A percentile compares a stretch with the other conserved stretches of the same genome.
These are phyloP conservation scores for Hymenoscyphus salicellus DNA, from an alignment of 2,329 filamentous ascomycete genomes.

Conservation along the genomic window DNA sequence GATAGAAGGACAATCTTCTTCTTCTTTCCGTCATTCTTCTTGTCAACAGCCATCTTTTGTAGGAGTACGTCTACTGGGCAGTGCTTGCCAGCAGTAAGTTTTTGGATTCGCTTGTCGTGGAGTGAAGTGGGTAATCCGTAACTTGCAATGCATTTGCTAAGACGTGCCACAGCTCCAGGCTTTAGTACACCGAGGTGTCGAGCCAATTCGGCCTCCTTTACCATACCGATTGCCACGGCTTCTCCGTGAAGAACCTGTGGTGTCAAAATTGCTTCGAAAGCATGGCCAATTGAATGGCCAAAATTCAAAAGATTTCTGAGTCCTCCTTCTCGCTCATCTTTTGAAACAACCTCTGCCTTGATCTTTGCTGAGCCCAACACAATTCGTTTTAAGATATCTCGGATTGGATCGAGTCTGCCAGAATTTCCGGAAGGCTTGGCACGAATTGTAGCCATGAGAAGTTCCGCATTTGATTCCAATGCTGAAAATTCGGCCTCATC, in stretches of 20 bases:
- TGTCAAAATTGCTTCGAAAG: conserved; percentile 90
- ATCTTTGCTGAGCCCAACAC: conserved; percentile 88
- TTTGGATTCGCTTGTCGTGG: conserved; percentile 76
- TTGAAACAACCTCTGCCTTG: conserved; percentile 91
- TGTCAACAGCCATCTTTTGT: conserved; percentile 94
- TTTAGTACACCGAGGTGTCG: conserved; percentile 82
- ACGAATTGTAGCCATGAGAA: conserved; percentile 71
- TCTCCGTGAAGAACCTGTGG: conserved; percentile 95
- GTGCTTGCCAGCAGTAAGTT: conserved; percentile 78
- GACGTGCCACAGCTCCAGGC: conserved; percentile 80
- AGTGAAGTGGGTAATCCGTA: conserved; percentile 86
- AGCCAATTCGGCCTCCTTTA: conserved; percentile 92
- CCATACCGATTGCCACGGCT: conserved; percentile 95
- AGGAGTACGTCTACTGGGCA: conserved; percentile 85
- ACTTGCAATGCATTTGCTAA: conserved; percentile 91
- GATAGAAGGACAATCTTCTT: conserved; percentile 95
- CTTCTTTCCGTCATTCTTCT: conserved; percentile 93
- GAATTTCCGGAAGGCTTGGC: conserved; percentile 51
- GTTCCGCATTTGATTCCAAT: conserved; percentile 76
- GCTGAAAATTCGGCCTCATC: conserved; percentile 81
- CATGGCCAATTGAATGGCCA: conserved; percentile 96
- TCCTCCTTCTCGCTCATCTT: conserved; percentile 90
- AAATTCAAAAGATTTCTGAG: conserved; percentile 94
- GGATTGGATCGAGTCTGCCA: conserved; percentile 66
- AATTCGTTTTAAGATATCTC: conserved; percentile 68